Conservation (phyloP, 805 yeast species). For the Yarrowia keelungensis region DNA sequence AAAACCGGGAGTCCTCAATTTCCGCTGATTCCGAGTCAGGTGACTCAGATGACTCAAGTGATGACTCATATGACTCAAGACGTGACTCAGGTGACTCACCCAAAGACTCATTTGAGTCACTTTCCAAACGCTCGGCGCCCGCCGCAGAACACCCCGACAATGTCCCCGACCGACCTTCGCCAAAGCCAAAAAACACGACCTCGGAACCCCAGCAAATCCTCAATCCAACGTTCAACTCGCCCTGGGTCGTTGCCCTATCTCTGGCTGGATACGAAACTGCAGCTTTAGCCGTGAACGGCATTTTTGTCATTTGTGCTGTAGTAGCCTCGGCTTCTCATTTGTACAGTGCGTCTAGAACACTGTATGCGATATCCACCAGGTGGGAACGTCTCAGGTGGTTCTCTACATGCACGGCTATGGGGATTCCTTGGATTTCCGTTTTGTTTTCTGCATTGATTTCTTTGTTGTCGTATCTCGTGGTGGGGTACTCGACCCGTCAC, state of each 20-base stretch:
- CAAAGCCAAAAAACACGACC: constrained; percentile 56
- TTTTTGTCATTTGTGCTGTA: constrained; percentile 61
- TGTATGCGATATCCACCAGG: constrained; percentile 61
- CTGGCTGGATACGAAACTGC: constrained; percentile 60
- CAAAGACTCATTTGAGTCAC: no score
- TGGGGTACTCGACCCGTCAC: constrained; percentile 61
- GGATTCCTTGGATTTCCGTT: constrained; percentile 78
- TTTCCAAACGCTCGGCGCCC: no score
- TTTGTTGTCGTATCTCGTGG: constrained; percentile 64
- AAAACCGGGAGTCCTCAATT: no score
- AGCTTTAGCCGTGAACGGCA: constrained; percentile 60
- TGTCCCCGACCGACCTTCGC: background rate
- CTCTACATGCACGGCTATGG: constrained; percentile 63
- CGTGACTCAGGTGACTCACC: background rate
- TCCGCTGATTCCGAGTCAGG: no score
- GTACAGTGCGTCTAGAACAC: constrained; percentile 66
- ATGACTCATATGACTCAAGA: no score
- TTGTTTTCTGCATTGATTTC: constrained; percentile 68
- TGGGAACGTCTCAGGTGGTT: constrained; percentile 69
- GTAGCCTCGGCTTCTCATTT: constrained; percentile 65
- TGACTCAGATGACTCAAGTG: no score
- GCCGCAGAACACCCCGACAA: constrained; percentile 1
- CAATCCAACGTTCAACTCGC: constrained; percentile 41
- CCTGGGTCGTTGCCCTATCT: constrained; percentile 64
- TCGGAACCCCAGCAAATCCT: constrained; percentile 44